Conservation (phyloP, 2,329 filamentous ascomycete genomes). For the Cercospora sp. region DNA sequence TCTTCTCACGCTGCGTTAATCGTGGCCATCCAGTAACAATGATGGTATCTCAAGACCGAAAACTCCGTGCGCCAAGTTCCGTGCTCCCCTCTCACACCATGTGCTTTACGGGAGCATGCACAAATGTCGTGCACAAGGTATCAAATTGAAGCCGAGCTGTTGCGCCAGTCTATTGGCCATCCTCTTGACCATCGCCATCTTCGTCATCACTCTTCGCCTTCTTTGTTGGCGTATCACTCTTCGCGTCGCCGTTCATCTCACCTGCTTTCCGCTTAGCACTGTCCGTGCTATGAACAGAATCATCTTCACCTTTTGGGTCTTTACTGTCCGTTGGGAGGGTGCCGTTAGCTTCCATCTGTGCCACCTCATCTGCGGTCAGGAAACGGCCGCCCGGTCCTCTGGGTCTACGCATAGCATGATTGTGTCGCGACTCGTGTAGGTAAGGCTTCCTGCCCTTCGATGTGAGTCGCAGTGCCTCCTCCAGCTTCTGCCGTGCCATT, state of each 20-base stretch:
- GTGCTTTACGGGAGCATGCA: not conserved
- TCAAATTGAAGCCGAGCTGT: not conserved
- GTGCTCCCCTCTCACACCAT: not conserved
- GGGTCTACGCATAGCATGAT: conserved; percentile 95
- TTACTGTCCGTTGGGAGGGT: conserved; percentile 32
- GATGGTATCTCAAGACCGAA: conserved; percentile 8
- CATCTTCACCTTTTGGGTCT: conserved; percentile 43
- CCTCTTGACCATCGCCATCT: conserved; percentile 46
- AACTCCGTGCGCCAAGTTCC: not conserved
- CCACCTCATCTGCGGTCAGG: conserved; percentile 93
- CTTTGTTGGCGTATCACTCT: conserved; percentile 34
- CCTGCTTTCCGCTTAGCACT: conserved; percentile 55
- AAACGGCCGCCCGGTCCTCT: conserved; percentile 93
- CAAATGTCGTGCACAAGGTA: not conserved
- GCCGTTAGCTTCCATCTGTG: conserved; percentile 72
- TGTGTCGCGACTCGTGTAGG: conserved; percentile 93
- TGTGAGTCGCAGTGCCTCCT: conserved; percentile 87
- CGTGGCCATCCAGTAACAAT: conserved; percentile 8
- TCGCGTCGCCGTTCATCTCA: conserved; percentile 36
- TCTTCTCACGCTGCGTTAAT: not conserved
- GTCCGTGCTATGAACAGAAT: conserved; percentile 30
- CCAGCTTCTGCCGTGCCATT: conserved; percentile 87
- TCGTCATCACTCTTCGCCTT: conserved; percentile 35
- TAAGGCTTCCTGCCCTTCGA: conserved; percentile 97
- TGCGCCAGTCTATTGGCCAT: conserved; percentile 18